phyloP scores from a whole-genome alignment of 139 green algal genomes.

The Micromonas pusilla region DNA sequence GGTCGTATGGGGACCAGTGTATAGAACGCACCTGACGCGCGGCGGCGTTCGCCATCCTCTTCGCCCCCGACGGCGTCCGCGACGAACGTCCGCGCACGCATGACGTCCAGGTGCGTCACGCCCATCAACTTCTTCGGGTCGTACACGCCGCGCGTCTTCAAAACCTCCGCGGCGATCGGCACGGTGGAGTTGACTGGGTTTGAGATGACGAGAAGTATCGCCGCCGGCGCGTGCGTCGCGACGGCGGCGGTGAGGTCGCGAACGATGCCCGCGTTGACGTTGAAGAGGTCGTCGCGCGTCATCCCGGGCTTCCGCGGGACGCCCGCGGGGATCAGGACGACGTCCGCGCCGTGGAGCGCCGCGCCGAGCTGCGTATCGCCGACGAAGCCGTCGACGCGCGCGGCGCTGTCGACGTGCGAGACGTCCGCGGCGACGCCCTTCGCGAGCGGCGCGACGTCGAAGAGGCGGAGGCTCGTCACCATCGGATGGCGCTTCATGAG shows the following conservation, averaged over 20 bases:
- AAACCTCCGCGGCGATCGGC: conserved; percentile 87
- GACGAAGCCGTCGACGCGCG: conserved; percentile 58
- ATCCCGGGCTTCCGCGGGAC: conserved; percentile 94
- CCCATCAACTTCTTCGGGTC: conserved; percentile 51
- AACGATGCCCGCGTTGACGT: conserved; percentile 97
- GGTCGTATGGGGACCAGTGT: no score
- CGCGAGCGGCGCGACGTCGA: conserved; percentile 22
- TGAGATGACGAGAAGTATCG: conserved; percentile 79
- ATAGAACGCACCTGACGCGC: no score
- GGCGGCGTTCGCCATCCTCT: conserved; percentile 34
- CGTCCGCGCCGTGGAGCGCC: conserved; percentile 71
- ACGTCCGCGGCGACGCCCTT: conserved; percentile 82
- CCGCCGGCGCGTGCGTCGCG: conserved; percentile 61
- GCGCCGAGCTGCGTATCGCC: conserved; percentile 68
- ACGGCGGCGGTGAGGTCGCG: conserved; percentile 64
- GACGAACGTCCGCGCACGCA: conserved; percentile 62
- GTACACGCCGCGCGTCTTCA: conserved; percentile 74
- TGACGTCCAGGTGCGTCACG: conserved; percentile 78
- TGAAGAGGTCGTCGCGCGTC: conserved; percentile 97
- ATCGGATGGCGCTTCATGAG: conserved; percentile 77
- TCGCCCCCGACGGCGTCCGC: conserved; percentile 61
- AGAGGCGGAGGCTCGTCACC: conserved; percentile 70
- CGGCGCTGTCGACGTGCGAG: conserved; percentile 81
- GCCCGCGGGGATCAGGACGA: conserved; percentile 88
- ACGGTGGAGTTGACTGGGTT: conserved; percentile 99